Evolutionary conservation across 2,329 filamentous ascomycete genomes (phyloP), one percentile per base, ranked within the genome.

Genomic region (Aureobasidium leucospermi): DNA sequence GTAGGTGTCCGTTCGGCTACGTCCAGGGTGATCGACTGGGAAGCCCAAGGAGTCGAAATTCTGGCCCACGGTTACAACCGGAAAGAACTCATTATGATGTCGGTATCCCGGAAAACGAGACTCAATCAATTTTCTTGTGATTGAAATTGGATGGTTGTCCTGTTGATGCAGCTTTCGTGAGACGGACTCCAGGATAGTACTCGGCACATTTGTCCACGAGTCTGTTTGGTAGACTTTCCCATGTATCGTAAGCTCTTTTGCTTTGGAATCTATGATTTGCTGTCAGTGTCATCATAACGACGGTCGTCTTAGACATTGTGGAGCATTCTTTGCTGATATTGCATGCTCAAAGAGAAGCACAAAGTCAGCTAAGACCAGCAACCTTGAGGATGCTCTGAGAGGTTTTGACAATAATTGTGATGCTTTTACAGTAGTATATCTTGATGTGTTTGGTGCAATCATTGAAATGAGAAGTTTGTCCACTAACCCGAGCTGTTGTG

Each of bases 31-130:
- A 71, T 96, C 88, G 6, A 79, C 69, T 0, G 92, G 88, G 70
- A 99, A 97, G 46, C 92, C 92, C 7, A 99, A 79, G n/a, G 92
- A 94, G 75, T 99, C 94, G 71, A 99, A 99, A 73, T 99, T 99
- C 70, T 96, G 88, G 10, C 79, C 75, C 2, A 90, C 88, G 36
- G 87, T 86, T 28, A 97, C 94, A 42, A 96, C 85, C 0, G 94
- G 93, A 65, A 87, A 85, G 68, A 92, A 84, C 58, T 84, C 79
- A 69, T 90, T 90, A 78, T 96, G 85, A 67, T 88, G 85, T 61
- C 83, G 85, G 76, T 86, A 96, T 9, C 81, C 71, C 0, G 90
- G 86, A 71, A 97, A 99, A 63, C 87, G 86, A 58, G 89, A 90
- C 76, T 97, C 89, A 69, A 99, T 95, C 63, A 99, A 87, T 67